These are phyloP conservation scores for Phytophthora macrochlamydospora DNA, from an alignment of 352 stramenopile species.

Conservation along the genomic window DNA sequence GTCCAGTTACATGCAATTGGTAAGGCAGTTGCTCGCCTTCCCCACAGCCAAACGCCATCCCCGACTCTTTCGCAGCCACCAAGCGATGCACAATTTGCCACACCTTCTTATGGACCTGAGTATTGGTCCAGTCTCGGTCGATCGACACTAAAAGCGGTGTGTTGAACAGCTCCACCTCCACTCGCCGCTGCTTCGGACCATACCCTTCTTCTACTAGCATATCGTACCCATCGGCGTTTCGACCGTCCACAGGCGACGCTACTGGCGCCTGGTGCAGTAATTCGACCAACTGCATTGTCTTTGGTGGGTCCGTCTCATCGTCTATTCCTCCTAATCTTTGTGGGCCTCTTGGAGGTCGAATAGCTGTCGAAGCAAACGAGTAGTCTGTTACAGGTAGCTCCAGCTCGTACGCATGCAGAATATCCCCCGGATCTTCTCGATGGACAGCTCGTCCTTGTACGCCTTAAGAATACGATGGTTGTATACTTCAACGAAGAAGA, in stretches of 20 bases:
- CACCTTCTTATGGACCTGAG: conserved; percentile 79
- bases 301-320: conserved; percentile 23
- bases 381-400: conserved; percentile 71
- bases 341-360: conserved; percentile 38
- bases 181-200: conserved; percentile 62
- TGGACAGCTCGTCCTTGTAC: conserved; percentile 42
- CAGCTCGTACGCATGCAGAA: conserved; percentile 91
- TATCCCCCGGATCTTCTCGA: conserved; percentile 60
- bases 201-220: conserved; percentile 39
- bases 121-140: conserved; percentile 59
- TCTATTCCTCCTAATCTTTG: conserved; percentile 31
- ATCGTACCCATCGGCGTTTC: conserved; percentile 32
- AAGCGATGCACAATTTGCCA: conserved; percentile 82
- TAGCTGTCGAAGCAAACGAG: conserved; percentile 65
- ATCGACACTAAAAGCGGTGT: conserved; percentile 78
- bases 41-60: conserved; percentile 37
- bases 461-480: conserved; percentile 69
- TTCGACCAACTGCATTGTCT: conserved; percentile 73
- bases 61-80: conserved; percentile 39
- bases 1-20: conserved; percentile 66
- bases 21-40: conserved; percentile 60
- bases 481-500: conserved; percentile 81
- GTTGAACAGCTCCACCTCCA: conserved; percentile 83
- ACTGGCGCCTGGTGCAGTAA: conserved; percentile 71
- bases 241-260: conserved; percentile 57